Conservation (phyloP, 495 filamentous ascomycete genomes). For the Podospora tetraspora region DNA sequence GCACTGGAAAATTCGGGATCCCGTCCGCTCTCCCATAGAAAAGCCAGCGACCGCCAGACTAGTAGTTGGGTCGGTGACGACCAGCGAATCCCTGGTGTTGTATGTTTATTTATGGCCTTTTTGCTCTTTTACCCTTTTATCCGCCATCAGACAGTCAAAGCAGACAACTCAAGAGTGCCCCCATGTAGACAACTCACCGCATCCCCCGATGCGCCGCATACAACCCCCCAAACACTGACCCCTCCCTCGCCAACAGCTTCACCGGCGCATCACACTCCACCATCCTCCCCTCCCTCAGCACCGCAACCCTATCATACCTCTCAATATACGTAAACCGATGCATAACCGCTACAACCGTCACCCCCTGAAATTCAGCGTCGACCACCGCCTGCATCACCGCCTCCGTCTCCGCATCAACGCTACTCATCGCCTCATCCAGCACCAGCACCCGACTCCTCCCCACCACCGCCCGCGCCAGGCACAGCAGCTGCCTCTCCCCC, state of each 20-base stretch:
- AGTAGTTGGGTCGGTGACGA: slow-evolving; percentile 44
- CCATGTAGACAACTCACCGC: not conserved
- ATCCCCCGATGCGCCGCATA: not conserved
- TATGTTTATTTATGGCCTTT: slow-evolving; percentile 29
- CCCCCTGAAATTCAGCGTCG: slow-evolving; percentile 31
- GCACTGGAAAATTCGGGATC: not conserved
- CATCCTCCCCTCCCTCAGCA: slow-evolving; percentile 33
- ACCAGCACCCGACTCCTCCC: slow-evolving; percentile 25
- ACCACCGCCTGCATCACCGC: slow-evolving; percentile 39
- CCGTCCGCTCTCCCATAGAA: slow-evolving; percentile 29
- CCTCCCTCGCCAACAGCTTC: slow-evolving; percentile 10
- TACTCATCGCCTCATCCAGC: slow-evolving; percentile 32
- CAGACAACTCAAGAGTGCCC: too few relatives aligned
- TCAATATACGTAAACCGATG: slow-evolving; percentile 40
- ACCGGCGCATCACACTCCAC: slow-evolving; percentile 35
- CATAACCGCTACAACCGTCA: slow-evolving; percentile 40
- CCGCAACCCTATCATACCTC: slow-evolving; percentile 37
- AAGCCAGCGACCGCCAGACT: slow-evolving; percentile 30
- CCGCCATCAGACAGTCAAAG: not conserved
- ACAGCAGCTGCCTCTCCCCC: slow-evolving; percentile 59
- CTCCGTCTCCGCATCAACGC: slow-evolving; percentile 40
- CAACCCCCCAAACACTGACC: not conserved
- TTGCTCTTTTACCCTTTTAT: not conserved
- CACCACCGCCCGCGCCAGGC: slow-evolving; percentile 54
- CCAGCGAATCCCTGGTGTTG: slow-evolving; percentile 40